A percentile compares a stretch with the other conserved stretches of the same genome.
phyloP scores from a whole-genome alignment of 2,329 filamentous ascomycete genomes.

The Colletotrichum noveboracense region DNA sequence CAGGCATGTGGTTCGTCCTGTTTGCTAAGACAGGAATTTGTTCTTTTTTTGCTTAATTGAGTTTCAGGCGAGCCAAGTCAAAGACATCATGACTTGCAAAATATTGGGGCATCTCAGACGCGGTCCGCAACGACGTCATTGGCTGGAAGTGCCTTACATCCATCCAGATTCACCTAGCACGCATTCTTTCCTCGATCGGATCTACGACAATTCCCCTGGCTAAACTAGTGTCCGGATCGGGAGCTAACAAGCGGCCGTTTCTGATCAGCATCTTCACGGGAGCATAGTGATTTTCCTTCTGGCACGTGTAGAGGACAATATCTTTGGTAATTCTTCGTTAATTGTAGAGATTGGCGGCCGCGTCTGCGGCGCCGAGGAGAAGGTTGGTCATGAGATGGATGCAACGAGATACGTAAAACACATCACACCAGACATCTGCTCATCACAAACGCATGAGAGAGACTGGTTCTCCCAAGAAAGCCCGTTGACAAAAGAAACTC shows the following conservation, averaged over 20 bases:
- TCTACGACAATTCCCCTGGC: not conserved
- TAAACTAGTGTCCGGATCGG: not conserved
- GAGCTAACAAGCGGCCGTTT: not conserved
- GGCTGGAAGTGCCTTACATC: not conserved
- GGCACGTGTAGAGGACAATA: not conserved
- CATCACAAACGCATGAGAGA: not conserved
- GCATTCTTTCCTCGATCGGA: not conserved
- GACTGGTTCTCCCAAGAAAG: not conserved
- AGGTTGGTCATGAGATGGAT: not conserved
- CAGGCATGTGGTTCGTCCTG: not conserved
- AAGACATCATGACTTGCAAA: constrained; percentile 24
- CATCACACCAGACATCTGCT: not conserved
- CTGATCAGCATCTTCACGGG: not conserved
- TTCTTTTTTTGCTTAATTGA: not conserved
- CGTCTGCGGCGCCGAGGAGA: not conserved
- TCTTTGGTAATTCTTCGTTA: not conserved
- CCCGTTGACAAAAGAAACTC: not conserved
- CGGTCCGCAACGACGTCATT: constrained; percentile 16
- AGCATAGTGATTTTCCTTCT: not conserved
- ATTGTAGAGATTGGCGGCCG: not conserved
- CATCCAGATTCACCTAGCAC: not conserved
- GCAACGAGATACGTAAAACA: not conserved
- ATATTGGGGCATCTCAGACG: not conserved
- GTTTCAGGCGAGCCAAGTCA: constrained; percentile 7
- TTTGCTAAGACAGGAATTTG: not conserved